Conservation (phyloP, 73 alveolate species). For the Paramecium primaurelia region DNA sequence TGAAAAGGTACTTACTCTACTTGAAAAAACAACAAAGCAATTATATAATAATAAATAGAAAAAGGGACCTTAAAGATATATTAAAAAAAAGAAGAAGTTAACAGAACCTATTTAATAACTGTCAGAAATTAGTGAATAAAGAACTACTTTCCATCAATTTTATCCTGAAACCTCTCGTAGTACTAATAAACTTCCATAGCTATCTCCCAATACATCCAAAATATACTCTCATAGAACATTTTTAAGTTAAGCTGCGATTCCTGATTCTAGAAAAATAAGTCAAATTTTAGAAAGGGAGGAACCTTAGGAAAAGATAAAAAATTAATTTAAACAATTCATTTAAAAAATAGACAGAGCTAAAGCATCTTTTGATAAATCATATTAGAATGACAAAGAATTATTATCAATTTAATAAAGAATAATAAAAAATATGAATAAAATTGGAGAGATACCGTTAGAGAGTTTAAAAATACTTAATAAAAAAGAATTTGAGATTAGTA, state of each 20-base stretch:
- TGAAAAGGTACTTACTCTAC: neutral
- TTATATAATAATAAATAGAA: neutral
- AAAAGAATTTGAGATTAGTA: neutral
- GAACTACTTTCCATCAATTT: neutral
- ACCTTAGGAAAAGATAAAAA: neutral
- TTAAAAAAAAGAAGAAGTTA: neutral
- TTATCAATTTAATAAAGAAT: neutral
- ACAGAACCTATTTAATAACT: neutral
- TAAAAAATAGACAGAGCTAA: neutral
- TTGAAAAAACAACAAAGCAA: neutral
- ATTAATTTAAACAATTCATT: neutral
- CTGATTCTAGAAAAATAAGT: neutral
- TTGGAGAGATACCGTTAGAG: conserved; percentile 15
- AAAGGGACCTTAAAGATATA: neutral
- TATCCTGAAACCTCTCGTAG: conserved; percentile 13
- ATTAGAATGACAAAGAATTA: neutral
- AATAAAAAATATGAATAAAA: conserved; percentile 21
- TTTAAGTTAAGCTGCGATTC: neutral
- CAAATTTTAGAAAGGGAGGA: neutral
- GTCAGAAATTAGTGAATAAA: neutral
- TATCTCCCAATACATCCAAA: neutral
- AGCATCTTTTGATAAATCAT: neutral
- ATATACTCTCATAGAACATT: neutral
- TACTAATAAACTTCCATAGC: neutral
- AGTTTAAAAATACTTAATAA: neutral